Percentiles rank a stretch among this genome's conserved stretches.
These are phyloP conservation scores for Nakaseomyces bracarensis DNA, from an alignment of 1,139 yeast genomes.

Conservation along the genomic window DNA sequence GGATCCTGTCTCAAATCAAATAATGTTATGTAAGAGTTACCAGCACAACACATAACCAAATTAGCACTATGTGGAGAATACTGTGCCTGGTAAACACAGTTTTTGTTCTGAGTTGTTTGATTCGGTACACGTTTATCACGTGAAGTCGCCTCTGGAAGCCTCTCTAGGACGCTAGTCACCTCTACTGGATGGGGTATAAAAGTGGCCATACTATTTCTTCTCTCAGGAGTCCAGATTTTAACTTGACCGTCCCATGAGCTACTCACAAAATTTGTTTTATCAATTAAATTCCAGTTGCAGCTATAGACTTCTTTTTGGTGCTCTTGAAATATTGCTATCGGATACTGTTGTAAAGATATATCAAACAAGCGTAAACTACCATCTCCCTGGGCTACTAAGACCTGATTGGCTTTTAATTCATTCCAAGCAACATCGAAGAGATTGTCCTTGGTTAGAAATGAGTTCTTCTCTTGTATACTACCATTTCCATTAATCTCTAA, in stretches of 20 bases:
- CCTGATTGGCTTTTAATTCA: constrained; percentile 80
- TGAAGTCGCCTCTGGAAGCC: background rate
- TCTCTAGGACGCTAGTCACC: constrained; percentile 8
- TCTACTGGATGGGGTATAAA: constrained; percentile 36
- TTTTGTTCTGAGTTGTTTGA: constrained; percentile 22
- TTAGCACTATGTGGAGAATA: constrained; percentile 84
- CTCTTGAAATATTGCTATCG: constrained; percentile 69
- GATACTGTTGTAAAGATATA: constrained; percentile 54
- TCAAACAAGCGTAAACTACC: constrained; percentile 82
- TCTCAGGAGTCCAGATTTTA: constrained; percentile 61
- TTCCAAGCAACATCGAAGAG: constrained; percentile 86
- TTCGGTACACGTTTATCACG: constrained; percentile 12
- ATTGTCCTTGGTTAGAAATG: constrained; percentile 91
- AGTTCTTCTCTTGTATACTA: constrained; percentile 42
- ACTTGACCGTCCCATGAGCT: constrained; percentile 91
- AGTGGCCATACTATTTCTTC: constrained; percentile 54
- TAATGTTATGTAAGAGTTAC: constrained; percentile 66
- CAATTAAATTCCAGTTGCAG: constrained; percentile 79
- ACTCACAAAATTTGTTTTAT: constrained; percentile 61
- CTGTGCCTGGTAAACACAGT: constrained; percentile 69
- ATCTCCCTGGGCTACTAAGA: constrained; percentile 79
- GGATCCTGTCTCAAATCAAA: constrained; percentile 77
- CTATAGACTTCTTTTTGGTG: constrained; percentile 83
- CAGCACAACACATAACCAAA: constrained; percentile 63
- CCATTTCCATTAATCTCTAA: constrained; percentile 66